Base-by-base conservation (phyloP, 768 basidiomycete genomes). In the Rhodotorula toruloides region DNA sequence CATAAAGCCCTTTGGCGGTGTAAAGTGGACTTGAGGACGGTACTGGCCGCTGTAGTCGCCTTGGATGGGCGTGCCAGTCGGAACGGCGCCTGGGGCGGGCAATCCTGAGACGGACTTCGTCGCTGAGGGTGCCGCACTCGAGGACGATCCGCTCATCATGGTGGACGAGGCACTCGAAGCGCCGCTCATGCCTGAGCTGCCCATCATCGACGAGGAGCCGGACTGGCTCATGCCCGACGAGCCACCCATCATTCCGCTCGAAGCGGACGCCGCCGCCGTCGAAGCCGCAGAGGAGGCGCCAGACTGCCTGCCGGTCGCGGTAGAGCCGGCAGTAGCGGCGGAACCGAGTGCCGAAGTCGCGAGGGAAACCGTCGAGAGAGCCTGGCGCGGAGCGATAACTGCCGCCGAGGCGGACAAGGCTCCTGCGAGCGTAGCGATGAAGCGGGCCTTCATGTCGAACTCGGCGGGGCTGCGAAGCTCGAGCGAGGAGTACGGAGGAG, bases 21-120 rank as follows among this genome's bases (percentile, higher is more conserved):
- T 72, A 57, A 72, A 75, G 56, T 77, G 76, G 22, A 73, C 71
- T 32, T 75, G 72, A 14, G 75, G 74, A 16, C 76, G 65, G 11
- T 67, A 53, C 25, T 63, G 53, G 4, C 74, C 76, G 11, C 59
- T 60, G 57, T 77, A 77, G 54, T 76, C 67, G 25, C 71, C 74
- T n/a, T 66, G 40, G 17, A 72, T 52, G 14, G 64, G 40, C 13
- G 56, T 53, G 21, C 73, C 69, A 25, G 69, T 63, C 8, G 71
- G 53, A 9, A 63, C 58, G 0, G 53, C 27, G 12, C 46, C 22
- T 21, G 54, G 42, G 53, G 54, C 47, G 21, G 61, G 22, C 22
- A 54, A 52, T 8, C 32, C 40, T 11, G 42, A 43, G 19, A 3
- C 31, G 1, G 55, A n/a, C 10, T 32, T 22, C 32, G 49, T 52